These are phyloP conservation scores for Penicillium lividum DNA, from an alignment of 495 filamentous ascomycete species.

Conservation along the genomic window DNA sequence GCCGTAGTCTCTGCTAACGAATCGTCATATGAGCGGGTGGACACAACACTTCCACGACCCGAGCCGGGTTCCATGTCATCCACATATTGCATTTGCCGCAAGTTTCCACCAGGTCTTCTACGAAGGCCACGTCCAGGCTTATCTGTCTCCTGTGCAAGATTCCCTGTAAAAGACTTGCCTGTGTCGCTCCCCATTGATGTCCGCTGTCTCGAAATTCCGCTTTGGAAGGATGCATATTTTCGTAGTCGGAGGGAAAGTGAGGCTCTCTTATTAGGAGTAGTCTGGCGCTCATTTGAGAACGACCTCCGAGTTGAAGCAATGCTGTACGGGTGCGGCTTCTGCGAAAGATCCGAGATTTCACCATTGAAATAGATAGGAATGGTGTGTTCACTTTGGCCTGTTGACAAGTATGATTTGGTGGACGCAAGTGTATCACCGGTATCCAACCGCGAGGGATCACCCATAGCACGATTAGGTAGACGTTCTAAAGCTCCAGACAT, in stretches of 20 bases:
- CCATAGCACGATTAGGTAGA: constrained; percentile 6
- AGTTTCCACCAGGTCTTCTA: constrained; percentile 83
- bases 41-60: constrained; percentile 70
- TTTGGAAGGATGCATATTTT: constrained; percentile 72
- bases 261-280: constrained; percentile 27
- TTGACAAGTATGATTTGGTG: constrained; percentile 27
- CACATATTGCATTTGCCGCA: constrained; percentile 76
- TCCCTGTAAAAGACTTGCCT: constrained; percentile 50
- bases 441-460: not conserved
- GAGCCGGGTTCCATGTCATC: constrained; percentile 62
- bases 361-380: constrained; percentile 39
- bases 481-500: constrained; percentile 39
- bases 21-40: constrained; percentile 66
- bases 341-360: constrained; percentile 11
- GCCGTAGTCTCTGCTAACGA: constrained; percentile 53
- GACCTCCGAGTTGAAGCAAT: constrained; percentile 32
- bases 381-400: constrained; percentile 3
- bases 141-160: constrained; percentile 39
- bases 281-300: constrained; percentile 33
- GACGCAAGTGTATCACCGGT: not conserved
- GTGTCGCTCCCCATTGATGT: constrained; percentile 62
- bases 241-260: constrained; percentile 49
- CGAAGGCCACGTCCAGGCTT: constrained; percentile 62
- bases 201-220: constrained; percentile 61
- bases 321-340: constrained; percentile 21